Evolutionary conservation across 208 protist species (phyloP), one percentile per base, ranked within the genome.

Genomic region (Herpetomonas tarakana): DNA sequence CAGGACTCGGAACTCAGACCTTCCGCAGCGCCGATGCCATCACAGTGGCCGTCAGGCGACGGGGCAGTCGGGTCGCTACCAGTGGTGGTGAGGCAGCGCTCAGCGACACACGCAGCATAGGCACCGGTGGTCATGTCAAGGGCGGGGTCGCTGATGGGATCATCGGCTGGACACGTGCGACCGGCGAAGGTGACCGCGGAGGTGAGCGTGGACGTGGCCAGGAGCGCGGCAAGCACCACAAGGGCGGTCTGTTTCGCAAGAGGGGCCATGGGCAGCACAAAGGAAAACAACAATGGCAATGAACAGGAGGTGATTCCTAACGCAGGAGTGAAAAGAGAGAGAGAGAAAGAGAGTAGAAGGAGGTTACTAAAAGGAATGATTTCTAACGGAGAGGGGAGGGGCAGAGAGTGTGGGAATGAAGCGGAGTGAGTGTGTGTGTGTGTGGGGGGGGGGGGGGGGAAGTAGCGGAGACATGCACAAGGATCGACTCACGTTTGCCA

Each of bases 11-110:
- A 27, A 14, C 59, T 44, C 52, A 14, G 9, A 6, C 9, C 35
- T 14, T 81, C 75, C 1, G 58, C 19, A 16, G 68, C 70, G 21
- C 66, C 62, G 46, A 59, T 61, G 51, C 66, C 77, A 60, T 75
- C 45, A 52, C 74, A 77, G 50, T 67, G 70, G 22, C 71, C 74
- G 29, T 41, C 49, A 0, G 56, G 27, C 7, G 62, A 68, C 24
- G 49, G 24, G 41, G 51, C 18, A 27, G 62, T 66, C 16, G 68
- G 62, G 12, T 28, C 59, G 31, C 21, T 39, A 30, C 53, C 52
- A 22, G 67, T 28, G 22, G 75, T 77, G 19, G 58, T 22, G 47
- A 50, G 22, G 66, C 75, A 81, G 54, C 75, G 75, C 35, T 9
- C 21, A 2, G 38, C 26, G 24, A 81, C 75, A 44, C 75, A 81